These are phyloP conservation scores for Otatea glauca DNA, from an alignment of 176 grass and related monocot species.

Conservation along the genomic window DNA sequence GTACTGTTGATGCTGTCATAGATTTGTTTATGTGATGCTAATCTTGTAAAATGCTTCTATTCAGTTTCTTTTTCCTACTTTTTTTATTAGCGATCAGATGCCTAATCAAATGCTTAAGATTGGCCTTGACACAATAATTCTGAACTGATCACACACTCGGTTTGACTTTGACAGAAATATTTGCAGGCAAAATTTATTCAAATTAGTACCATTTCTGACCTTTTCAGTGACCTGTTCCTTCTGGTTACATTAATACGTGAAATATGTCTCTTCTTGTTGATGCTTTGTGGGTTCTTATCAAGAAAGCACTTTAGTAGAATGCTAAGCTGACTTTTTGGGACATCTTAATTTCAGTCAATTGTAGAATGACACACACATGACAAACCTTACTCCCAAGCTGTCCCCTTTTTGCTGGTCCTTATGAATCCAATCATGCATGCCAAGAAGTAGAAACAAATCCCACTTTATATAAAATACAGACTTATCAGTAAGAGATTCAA, in stretches of 20 bases:
- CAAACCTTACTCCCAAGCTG: conserved; percentile 35
- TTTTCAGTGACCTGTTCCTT: conserved; percentile 17
- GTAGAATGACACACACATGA: conserved; percentile 39
- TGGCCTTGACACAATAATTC: conserved; percentile 6
- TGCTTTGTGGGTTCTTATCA: conserved; percentile 27
- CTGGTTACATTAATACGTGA: conserved; percentile 9
- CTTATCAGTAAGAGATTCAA: conserved; percentile 27
- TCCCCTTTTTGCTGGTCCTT: conserved; percentile 7
- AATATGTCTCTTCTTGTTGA: conserved; percentile 36
- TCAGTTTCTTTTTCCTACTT: neutral
- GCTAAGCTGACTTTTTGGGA: conserved; percentile 43
- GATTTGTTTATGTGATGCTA: conserved; percentile 15
- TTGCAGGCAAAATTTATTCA: conserved; percentile 18
- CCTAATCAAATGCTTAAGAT: conserved; percentile 19
- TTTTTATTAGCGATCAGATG: neutral
- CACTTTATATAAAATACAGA: conserved; percentile 14
- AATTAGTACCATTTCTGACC: conserved; percentile 34
- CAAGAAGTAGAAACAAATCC: conserved; percentile 46
- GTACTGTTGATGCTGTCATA: conserved; percentile 24
- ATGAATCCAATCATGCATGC: conserved; percentile 37
- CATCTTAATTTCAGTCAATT: conserved; percentile 47
- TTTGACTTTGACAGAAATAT: conserved; percentile 45
- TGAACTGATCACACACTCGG: conserved; percentile 19
- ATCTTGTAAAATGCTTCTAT: neutral
- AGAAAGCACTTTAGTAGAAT: conserved; percentile 44